phyloP scores from a whole-genome alignment of 1,139 yeast genomes.

The Hyphopichia buzzinii region DNA sequence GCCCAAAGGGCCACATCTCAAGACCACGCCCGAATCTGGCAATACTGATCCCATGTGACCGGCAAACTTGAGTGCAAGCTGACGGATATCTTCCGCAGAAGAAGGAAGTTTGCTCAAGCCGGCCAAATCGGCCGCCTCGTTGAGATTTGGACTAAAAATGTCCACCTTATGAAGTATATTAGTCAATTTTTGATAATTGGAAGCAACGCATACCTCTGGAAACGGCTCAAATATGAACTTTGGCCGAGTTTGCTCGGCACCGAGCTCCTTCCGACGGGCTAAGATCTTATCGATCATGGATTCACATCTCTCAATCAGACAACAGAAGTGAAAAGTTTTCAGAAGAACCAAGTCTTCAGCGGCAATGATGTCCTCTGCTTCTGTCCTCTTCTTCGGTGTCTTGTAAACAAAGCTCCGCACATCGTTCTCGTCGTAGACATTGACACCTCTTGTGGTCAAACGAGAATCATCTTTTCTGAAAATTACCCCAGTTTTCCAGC shows the following conservation, averaged over 20 bases:
- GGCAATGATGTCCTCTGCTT: slow-evolving; percentile 53
- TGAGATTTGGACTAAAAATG: slow-evolving; percentile 78
- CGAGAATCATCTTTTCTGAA: slow-evolving; percentile 53
- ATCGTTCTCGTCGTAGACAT: slow-evolving; percentile 64
- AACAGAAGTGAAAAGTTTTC: slow-evolving; percentile 65
- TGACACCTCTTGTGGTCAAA: slow-evolving; percentile 78
- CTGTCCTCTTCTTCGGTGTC: slow-evolving; percentile 65
- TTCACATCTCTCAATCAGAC: slow-evolving; percentile 63
- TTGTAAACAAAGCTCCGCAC: slow-evolving; percentile 44
- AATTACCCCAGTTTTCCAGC: slow-evolving; percentile 63
- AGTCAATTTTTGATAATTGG: slow-evolving; percentile 39
- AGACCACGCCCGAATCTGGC: slow-evolving; percentile 46
- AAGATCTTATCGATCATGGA: slow-evolving; percentile 40
- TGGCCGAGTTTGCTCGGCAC: slow-evolving; percentile 14
- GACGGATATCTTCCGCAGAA: slow-evolving; percentile 19
- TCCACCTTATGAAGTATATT: slow-evolving; percentile 48
- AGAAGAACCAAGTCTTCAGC: slow-evolving; percentile 37
- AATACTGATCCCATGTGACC: slow-evolving; percentile 36
- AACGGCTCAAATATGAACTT: slow-evolving; percentile 78
- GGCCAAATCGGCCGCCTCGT: slow-evolving; percentile 58
- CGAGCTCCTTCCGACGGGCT: slow-evolving; percentile 5
- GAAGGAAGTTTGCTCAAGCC: slow-evolving; percentile 11
- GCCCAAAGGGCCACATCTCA: slow-evolving; percentile 74
- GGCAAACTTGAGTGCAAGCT: slow-evolving; percentile 42
- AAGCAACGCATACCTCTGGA: slow-evolving; percentile 67